Conservation (phyloP, 805 yeast genomes). For the Sugiyamaella mastotermitis region DNA sequence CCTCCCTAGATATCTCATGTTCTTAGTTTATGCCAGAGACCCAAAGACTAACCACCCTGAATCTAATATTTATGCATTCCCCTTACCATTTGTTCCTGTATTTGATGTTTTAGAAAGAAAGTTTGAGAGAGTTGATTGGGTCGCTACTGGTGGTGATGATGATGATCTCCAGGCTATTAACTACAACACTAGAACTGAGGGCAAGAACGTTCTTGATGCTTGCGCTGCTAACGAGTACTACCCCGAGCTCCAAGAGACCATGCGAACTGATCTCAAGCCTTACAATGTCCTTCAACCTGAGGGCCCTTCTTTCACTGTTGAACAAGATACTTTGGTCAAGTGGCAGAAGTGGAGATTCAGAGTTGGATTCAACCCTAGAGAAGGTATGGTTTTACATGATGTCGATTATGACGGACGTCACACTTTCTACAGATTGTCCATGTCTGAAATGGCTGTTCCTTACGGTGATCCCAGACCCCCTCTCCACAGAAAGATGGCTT, state of each 20-base stretch:
- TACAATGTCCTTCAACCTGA: slow-evolving; percentile 79
- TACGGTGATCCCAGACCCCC: slow-evolving; percentile 83
- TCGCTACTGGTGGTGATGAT: slow-evolving; percentile 69
- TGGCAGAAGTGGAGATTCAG: slow-evolving; percentile 88
- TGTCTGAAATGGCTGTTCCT: slow-evolving; percentile 84
- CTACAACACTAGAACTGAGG: slow-evolving; percentile 47
- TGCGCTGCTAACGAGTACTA: slow-evolving; percentile 54
- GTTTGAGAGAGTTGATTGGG: slow-evolving; percentile 66
- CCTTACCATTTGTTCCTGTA: slow-evolving; percentile 72
- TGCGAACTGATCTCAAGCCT: slow-evolving; percentile 59
- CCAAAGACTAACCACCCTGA: slow-evolving; percentile 40
- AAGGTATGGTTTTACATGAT: slow-evolving; percentile 72
- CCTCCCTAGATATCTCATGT: slow-evolving; percentile 44
- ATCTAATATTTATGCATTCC: slow-evolving; percentile 46
- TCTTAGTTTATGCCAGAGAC: slow-evolving; percentile 71
- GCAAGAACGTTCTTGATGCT: slow-evolving; percentile 59
- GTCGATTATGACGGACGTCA: slow-evolving; percentile 72
- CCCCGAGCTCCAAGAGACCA: slow-evolving; percentile 23
- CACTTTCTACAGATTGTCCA: slow-evolving; percentile 61
- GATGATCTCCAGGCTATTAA: slow-evolving; percentile 42
- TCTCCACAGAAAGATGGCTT: slow-evolving; percentile 80
- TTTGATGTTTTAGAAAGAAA: slow-evolving; percentile 56
- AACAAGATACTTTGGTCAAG: slow-evolving; percentile 46
- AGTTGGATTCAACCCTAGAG: slow-evolving; percentile 65
- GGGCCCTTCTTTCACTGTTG: slow-evolving; percentile 61